Conservation (phyloP, 805 yeast genomes). For the Isabelozyma gotoi region DNA sequence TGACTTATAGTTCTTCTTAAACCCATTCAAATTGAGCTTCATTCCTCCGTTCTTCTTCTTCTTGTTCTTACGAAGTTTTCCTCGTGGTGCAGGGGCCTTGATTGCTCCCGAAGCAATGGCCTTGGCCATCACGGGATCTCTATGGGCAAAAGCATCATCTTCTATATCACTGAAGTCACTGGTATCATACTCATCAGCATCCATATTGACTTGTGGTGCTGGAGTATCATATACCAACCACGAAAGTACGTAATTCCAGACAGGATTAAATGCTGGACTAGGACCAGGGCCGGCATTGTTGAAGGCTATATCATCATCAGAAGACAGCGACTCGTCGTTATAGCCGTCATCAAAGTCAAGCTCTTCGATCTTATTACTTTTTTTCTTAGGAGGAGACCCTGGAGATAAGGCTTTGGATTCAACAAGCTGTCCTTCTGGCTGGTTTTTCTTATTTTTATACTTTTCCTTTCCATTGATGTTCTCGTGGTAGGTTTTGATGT, state of each 20-base stretch:
- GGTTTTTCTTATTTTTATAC: not conserved
- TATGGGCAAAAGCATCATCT: slow-evolving; percentile 1
- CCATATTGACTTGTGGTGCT: slow-evolving; percentile 1
- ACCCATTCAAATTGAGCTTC: slow-evolving; percentile 8
- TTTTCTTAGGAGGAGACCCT: not conserved
- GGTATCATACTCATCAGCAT: slow-evolving; percentile 2
- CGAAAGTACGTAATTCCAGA: slow-evolving; percentile 37
- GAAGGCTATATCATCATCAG: not conserved
- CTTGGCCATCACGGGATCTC: not conserved
- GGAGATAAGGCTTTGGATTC: not conserved
- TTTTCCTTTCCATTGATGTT: not conserved
- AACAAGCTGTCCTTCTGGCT: not conserved
- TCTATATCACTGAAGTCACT: slow-evolving; percentile 2
- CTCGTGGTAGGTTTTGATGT: slow-evolving; percentile 2
- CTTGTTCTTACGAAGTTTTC: not conserved
- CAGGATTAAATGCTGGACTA: slow-evolving; percentile 30
- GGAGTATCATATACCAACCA: slow-evolving; percentile 28
- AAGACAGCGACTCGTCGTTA: not conserved
- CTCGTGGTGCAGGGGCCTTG: not conserved
- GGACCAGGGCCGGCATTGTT: slow-evolving; percentile 2
- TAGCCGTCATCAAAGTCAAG: not conserved
- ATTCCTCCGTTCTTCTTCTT: slow-evolving; percentile 5
- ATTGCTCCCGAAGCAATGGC: not conserved
- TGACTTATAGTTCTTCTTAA: slow-evolving; percentile 20
- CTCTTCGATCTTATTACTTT: slow-evolving; percentile 1